A percentile compares a stretch with the other conserved stretches of the same genome.
phyloP scores from a whole-genome alignment of 345 rosid genomes.

The Diplotaxis tenuifolia region DNA sequence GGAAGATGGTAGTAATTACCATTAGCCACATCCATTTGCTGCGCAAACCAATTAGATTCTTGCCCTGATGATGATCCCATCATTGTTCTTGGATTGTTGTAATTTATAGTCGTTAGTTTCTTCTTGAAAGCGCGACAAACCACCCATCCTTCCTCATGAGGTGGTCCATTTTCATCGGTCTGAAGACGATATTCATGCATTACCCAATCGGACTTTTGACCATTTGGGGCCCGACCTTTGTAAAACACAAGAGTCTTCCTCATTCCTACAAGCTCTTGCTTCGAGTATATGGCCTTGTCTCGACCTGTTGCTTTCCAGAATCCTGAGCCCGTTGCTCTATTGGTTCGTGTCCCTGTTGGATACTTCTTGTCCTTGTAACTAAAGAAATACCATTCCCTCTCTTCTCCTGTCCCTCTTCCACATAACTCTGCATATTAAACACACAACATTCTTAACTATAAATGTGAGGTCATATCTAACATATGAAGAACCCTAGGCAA shows the following conservation, averaged over 20 bases:
- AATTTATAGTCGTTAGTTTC: slow-evolving; percentile 46
- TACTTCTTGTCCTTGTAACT: slow-evolving; percentile 97
- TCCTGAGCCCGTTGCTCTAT: slow-evolving; percentile 91
- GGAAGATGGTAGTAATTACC: slow-evolving; percentile 67
- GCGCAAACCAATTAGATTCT: slow-evolving; percentile 35
- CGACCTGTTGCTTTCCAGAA: slow-evolving; percentile 99
- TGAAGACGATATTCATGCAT: slow-evolving; percentile 98
- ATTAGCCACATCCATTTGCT: slow-evolving; percentile 31
- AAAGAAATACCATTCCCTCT: slow-evolving; percentile 93
- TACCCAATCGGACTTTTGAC: slow-evolving; percentile 92
- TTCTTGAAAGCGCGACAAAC: slow-evolving; percentile 97
- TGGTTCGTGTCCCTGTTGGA: slow-evolving; percentile 96
- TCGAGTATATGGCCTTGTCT: slow-evolving; percentile 83
- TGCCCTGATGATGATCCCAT: slow-evolving; percentile 37
- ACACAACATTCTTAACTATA: not conserved
- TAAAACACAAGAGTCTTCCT: slow-evolving; percentile 93
- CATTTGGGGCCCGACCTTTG: slow-evolving; percentile 94
- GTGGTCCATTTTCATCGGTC: slow-evolving; percentile 82
- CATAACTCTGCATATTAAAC: slow-evolving; percentile 53
- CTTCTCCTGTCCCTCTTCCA: slow-evolving; percentile 77
- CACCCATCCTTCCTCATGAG: slow-evolving; percentile 98
- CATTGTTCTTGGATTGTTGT: slow-evolving; percentile 32
- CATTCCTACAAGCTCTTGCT: slow-evolving; percentile 89
- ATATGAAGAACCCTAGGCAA: not conserved
- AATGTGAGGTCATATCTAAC: not conserved